Evolutionary conservation across 805 yeast species (phyloP), one percentile per base, ranked within the genome.

Genomic region (Starmerella tilneyi): DNA sequence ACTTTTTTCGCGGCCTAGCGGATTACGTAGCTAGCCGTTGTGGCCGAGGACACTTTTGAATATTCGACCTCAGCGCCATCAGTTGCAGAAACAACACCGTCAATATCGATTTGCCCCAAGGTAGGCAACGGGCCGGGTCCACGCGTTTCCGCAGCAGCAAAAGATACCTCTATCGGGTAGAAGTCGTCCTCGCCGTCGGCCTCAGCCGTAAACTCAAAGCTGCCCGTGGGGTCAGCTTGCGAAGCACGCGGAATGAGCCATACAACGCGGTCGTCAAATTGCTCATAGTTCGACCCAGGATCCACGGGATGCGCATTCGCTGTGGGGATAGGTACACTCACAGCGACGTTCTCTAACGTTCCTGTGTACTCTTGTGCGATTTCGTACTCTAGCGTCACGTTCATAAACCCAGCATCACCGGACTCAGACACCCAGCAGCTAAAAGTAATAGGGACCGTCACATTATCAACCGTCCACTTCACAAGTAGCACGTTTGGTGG

Each of bases 401-500:
- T 81, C 47, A 79, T 75, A 43, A 73, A 59, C 37, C 74, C 77
- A 47, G 78, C 72, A 29, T 76, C 76, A 28, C 43, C 22, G 47
- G 73, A 72, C 45, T 73, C 70, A 39, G 78, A 69, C 42, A 85
- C 80, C 98, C 98, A 89, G 31, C 88, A 79, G 31, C 89, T 79
- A 52, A 92, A 70, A 38, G 75, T 70, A 43, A 89, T 63, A 27
- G 97, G 97, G 27, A 74, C 66, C 43, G 72, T 56, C 45, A 67
- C 61, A n/a, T 61, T 56, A 46, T 72, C 70, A 36, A 79, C 79
- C 63, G 85, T 80, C 97, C 95, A 89, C 71, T 95, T 81, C 57
- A 92, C 74, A 24, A 89, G 94, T 52, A 94, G 94, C 54, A 89
- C 73, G 60, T 84, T 89, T 9, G 86, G 72, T 31, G 97, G 97